Conservation (phyloP, 1,284 basidiomycete genomes). For the Malassezia nana region DNA sequence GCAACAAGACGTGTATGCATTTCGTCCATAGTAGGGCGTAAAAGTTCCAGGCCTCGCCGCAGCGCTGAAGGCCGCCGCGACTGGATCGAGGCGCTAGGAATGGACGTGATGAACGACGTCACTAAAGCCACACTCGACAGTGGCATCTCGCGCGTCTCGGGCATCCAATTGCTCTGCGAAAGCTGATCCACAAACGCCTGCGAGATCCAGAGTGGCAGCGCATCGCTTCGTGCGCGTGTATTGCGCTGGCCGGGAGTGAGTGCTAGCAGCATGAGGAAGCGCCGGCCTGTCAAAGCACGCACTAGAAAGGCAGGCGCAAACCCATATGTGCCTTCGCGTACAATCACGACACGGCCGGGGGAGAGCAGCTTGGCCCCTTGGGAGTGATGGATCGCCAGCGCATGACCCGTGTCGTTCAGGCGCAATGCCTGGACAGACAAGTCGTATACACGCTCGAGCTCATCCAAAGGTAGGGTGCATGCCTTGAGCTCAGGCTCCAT, state of each 20-base stretch:
- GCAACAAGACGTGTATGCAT: conserved; percentile 10
- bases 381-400: conserved; percentile 58
- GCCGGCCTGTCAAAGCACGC: conserved; percentile 56
- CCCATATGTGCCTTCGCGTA: conserved; percentile 71
- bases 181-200: not conserved
- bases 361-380: conserved; percentile 63
- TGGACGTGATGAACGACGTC: conserved; percentile 51
- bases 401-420: conserved; percentile 60
- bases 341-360: conserved; percentile 69
- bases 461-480: conserved; percentile 44
- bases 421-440: conserved; percentile 60
- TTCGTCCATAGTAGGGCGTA: conserved; percentile 3
- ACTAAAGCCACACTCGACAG: conserved; percentile 69
- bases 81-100: conserved; percentile 44
- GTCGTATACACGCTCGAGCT: conserved; percentile 71
- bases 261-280: conserved; percentile 67
- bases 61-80: conserved; percentile 59
- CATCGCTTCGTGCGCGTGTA: not conserved
- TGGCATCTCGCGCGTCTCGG: conserved; percentile 60
- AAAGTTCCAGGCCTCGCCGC: conserved; percentile 36
- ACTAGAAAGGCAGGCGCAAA: conserved; percentile 67
- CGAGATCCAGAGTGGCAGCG: conserved; percentile 10
- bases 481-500: conserved; percentile 49
- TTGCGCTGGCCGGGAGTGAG: conserved; percentile 48
- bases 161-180: not conserved